Evolutionary conservation across 495 filamentous ascomycete species (phyloP).

Genomic region (Xylaria acuta): DNA sequence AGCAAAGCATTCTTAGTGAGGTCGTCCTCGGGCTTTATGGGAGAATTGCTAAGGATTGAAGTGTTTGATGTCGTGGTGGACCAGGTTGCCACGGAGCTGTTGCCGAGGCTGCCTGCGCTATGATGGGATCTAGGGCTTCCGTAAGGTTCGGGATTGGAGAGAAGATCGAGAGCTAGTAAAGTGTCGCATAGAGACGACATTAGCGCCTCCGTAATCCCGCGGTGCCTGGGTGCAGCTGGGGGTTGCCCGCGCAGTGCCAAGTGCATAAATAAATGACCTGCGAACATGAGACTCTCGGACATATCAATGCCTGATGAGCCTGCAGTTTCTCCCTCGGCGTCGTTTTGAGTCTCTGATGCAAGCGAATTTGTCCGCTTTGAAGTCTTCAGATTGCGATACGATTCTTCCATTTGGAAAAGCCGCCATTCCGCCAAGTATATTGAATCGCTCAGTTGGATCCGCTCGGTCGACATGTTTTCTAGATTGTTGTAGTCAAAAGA

Average conservation of each 20-base stretch:
- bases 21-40: conserved; percentile 31
- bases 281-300: conserved; percentile 37
- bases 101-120: conserved; percentile 16
- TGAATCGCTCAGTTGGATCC: conserved; percentile 39
- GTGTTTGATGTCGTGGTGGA: conserved; percentile 37
- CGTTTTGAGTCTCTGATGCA: conserved; percentile 22
- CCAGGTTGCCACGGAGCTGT: conserved; percentile 31
- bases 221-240: conserved; percentile 37
- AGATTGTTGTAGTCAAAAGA: conserved; percentile 38
- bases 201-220: conserved; percentile 34
- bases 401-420: conserved; percentile 36
- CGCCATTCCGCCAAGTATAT: conserved; percentile 43
- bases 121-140: conserved; percentile 27
- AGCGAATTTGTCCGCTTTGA: conserved; percentile 26
- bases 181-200: conserved; percentile 37
- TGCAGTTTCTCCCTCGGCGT: conserved; percentile 13
- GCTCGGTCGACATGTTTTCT: conserved; percentile 33
- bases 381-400: conserved; percentile 28
- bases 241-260: conserved; percentile 41
- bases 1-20: conserved; percentile 39
- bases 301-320: conserved; percentile 33
- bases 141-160: conserved; percentile 32
- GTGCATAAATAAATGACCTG: conserved; percentile 38
- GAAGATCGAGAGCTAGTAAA: conserved; percentile 32
- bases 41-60: conserved; percentile 13